Evolutionary conservation across 1,284 basidiomycete species (phyloP).

Genomic region (Ganoderma resinaceum): DNA sequence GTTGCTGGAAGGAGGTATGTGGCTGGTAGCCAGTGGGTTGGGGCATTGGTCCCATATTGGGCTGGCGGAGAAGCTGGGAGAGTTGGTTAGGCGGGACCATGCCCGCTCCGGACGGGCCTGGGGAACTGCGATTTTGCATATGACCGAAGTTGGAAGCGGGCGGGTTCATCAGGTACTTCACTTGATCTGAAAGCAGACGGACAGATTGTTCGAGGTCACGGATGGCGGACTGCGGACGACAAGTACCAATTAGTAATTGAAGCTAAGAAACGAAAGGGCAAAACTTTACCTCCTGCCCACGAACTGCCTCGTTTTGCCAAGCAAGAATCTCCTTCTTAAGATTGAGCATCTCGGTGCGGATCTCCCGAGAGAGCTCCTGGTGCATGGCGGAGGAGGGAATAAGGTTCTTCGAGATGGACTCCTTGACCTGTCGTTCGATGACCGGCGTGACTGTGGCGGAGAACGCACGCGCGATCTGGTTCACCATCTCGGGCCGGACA

Average conservation of each 20-base stretch:
- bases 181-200: slow-evolving; percentile 74
- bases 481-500: slow-evolving; percentile 75
- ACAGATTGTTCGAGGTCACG: slow-evolving; percentile 81
- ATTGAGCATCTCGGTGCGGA: slow-evolving; percentile 74
- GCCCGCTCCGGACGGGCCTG: slow-evolving; percentile 38
- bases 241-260: slow-evolving; percentile 11
- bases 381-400: slow-evolving; percentile 76
- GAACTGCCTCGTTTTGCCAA: slow-evolving; percentile 80
- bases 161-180: slow-evolving; percentile 71
- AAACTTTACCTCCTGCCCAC: slow-evolving; percentile 74
- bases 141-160: slow-evolving; percentile 40
- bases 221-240: slow-evolving; percentile 61
- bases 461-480: slow-evolving; percentile 75
- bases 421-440: slow-evolving; percentile 82
- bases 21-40: slow-evolving; percentile 33
- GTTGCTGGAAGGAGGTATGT: slow-evolving; percentile 35
- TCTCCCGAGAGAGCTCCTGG: slow-evolving; percentile 76
- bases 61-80: slow-evolving; percentile 37
- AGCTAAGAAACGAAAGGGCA: too few relatives aligned
- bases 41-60: slow-evolving; percentile 32
- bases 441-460: slow-evolving; percentile 71
- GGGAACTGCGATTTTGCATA: slow-evolving; percentile 53
- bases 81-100: slow-evolving; percentile 29
- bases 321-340: slow-evolving; percentile 78
- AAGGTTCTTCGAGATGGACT: slow-evolving; percentile 73